phyloP scores from a whole-genome alignment of 139 green algal genomes.

The Raphidocelis subcapitata region DNA sequence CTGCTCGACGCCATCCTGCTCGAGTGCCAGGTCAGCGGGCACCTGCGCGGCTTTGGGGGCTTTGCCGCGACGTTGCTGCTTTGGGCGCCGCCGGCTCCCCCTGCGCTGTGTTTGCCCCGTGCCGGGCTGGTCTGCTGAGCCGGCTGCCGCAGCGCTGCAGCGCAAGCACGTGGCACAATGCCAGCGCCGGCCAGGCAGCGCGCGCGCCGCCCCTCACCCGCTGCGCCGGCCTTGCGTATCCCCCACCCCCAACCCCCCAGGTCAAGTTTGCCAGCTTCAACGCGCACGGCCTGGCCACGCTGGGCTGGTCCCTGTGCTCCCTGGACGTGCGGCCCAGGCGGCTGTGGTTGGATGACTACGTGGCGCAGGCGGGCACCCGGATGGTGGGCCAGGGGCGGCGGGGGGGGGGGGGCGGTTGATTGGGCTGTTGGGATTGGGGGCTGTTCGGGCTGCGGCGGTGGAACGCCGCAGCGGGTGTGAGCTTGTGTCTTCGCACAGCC shows the following conservation, averaged over 20 bases:
- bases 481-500: too few relatives aligned
- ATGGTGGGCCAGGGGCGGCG: not conserved
- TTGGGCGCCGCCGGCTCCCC: not conserved
- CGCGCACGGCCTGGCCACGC: constrained; percentile 31
- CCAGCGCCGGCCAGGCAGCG: too few relatives aligned
- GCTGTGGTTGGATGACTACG: constrained; percentile 15
- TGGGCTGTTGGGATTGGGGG: not conserved
- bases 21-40: constrained; percentile 10
- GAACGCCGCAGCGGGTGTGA: too few relatives aligned
- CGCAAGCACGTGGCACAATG: too few relatives aligned
- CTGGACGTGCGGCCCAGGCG: constrained; percentile 19
- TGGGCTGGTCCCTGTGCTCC: constrained; percentile 34
- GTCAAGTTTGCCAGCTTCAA: constrained; percentile 27
- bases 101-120: not conserved
- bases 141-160: not conserved
- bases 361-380: not conserved
- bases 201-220: not conserved
- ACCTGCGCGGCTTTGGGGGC: not conserved
- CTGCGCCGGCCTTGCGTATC: not conserved
- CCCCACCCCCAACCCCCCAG: not conserved
- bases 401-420: too few relatives aligned
- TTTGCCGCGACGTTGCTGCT: not conserved
- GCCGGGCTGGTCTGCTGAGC: not conserved
- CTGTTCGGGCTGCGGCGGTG: not conserved
- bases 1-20: constrained; percentile 16